Evolutionary conservation across 352 stramenopile species (phyloP), one percentile per base, ranked within the genome.

Genomic region (Phytophthora macrochlamydospora): DNA sequence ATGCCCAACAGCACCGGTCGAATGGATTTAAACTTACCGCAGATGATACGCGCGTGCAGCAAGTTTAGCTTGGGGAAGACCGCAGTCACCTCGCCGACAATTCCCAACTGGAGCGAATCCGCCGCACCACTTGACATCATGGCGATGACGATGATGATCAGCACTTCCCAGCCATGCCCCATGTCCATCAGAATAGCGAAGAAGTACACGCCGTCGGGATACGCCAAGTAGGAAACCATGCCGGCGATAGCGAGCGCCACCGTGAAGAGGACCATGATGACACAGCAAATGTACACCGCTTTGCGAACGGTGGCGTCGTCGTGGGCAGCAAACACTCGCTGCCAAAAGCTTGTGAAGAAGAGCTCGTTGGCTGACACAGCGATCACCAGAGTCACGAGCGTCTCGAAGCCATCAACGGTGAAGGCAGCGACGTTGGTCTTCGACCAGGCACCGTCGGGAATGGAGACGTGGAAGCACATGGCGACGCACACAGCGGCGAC

Each of bases 301-400:
- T 71, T 74, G 45, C 58, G 69, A 14, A 91, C 56, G 28, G 79
- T 89, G 4, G 43, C 45, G 62, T 89, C 73, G 56, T 84, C 74
- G 13, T 78, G 69, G 13, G 75, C 79, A 1, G 76, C 57, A 57
- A 78, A 90, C 49, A 89, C 81, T 24, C 82, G 79, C 68, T 89
- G 82, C 82, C 82, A 91, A 57, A 85, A 91, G 62, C 79, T 79
- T 58, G 82, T 89, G 64, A 88, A 86, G 68, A 91, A 91, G 14
- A 91, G 56, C 57, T 88, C 88, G 33, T 79, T 79, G 3, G 79
- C 70, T 2, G 69, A 73, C 29, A 91, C 59, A 31, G 82, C 82
- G 52, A 91, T 87, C 24, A 73, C 69, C 18, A 91, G 76, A 49
- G 79, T 91, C 44, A 91, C 73, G 8, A 91, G 67, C 42, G 80